A percentile compares a stretch with the other conserved stretches of the same genome.
phyloP scores from a whole-genome alignment of 805 yeast genomes.

The Metschnikowia lunata region DNA sequence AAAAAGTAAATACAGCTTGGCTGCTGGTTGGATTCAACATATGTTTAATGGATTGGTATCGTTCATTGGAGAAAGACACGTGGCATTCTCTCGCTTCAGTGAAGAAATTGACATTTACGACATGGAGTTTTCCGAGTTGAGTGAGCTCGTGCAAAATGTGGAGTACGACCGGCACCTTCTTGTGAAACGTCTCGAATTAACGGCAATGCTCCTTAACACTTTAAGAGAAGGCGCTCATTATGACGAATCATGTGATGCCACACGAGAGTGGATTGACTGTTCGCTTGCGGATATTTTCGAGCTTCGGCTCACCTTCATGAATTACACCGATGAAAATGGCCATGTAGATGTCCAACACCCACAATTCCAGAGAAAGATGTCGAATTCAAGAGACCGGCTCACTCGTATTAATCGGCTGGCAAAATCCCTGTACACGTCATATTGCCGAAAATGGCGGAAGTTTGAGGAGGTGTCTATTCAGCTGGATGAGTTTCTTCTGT shows the following conservation, averaged over 20 bases:
- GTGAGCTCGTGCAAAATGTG: not conserved
- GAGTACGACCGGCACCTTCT: not conserved
- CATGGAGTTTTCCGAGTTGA: not conserved
- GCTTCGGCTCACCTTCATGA: not conserved
- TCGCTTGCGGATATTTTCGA: conserved; percentile 2
- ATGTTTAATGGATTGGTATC: not conserved
- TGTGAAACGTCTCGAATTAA: not conserved
- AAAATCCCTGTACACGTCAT: not conserved
- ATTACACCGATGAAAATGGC: not conserved
- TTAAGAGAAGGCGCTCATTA: not conserved
- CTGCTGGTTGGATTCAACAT: not conserved
- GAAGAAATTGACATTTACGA: not conserved
- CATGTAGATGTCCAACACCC: not conserved
- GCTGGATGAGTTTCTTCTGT: not conserved
- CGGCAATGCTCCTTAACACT: not conserved
- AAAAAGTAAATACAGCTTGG: not conserved
- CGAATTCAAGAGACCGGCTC: not conserved
- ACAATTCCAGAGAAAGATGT: not conserved
- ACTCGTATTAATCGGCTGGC: not conserved
- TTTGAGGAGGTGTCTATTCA: not conserved
- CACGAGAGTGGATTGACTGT: conserved; percentile 1
- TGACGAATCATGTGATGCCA: not conserved
- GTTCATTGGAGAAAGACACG: not conserved
- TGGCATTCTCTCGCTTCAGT: not conserved
- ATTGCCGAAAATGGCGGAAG: not conserved